Evolutionary conservation across 257 asterid genomes (phyloP), one percentile per base, ranked within the genome.

Genomic region (Hygrophila difformis): DNA sequence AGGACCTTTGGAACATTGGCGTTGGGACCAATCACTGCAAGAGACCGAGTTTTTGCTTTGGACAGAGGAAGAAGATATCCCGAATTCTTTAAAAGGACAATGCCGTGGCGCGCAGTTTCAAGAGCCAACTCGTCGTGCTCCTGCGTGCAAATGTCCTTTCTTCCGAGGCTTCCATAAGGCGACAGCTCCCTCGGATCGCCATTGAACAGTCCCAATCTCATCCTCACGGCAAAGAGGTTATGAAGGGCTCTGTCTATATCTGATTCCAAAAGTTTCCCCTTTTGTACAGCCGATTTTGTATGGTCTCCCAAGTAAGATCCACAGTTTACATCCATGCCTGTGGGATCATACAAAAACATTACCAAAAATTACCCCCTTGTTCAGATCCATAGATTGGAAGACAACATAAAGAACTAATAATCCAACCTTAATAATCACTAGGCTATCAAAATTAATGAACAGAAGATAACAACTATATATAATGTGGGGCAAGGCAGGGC

Each of bases 281-380:
- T 68, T 33, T 58, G 51, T 6, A 87, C 62, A 50, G 96, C 89
- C 49, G 87, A 73, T 73, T 77, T 83, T 5, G 94, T 71, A 66
- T 87, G 74, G 37, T 63, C 59, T 44, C 56, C 44, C 35, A 82
- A 57, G 65, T 72, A 87, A 39, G 67, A 12, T 13, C 94, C 94
- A 48, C 94, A 87, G 35, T 82, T 59, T 0, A 87, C 77, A 60
- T 87, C 96, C 93, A 82, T 73, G 39, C 96, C 94, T 86, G 82
- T 68, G 50, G n/a, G n/a, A n/a, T n/a, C n/a, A n/a, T n/a, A n/a
- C n/a, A n/a, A n/a, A n/a, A n/a, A n/a, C n/a, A n/a, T n/a, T n/a
- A n/a, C n/a, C n/a, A n/a, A n/a, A n/a, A n/a, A n/a, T n/a, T n/a
- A n/a, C n/a, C n/a, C n/a, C n/a, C n/a, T n/a, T n/a, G n/a, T n/a